Base-by-base conservation (phyloP, 2,329 filamentous ascomycete species). In the Stagonosporopsis chrysanthemi region DNA sequence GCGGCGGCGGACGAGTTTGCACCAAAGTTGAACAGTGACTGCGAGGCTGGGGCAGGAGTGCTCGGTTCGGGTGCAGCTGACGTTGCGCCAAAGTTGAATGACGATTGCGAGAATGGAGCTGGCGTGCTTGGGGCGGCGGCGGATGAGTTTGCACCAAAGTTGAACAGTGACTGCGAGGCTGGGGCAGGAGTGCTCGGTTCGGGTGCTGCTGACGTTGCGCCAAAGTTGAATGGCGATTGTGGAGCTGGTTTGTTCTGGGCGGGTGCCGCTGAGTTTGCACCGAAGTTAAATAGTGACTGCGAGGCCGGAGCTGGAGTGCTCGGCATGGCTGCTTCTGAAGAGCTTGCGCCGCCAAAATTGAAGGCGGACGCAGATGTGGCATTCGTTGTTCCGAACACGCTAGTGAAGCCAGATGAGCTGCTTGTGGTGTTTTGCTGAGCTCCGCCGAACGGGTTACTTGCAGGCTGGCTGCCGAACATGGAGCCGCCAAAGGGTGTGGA, bases 401-500 rank as follows among this genome's bases (percentile, higher is more conserved):
- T 45, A 1, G 54, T 49, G 4, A 58, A 54, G 46, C 46, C 22
- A 23, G 50, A 17, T 4, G 61, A 49, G 42, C 59, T 60, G 39
- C 53, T 62, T 8, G 62, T 61, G 39, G 55, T 65, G 64, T 44
- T 64, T 43, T 68, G 62, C 35, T 47, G 40, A 51, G 67, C 52
- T 17, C 61, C 59, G 14, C 63, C 67, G 40, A 70, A 69, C 2
- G 61, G 8, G 41, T 64, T 69, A 43, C 62, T 63, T 19, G 61
- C 53, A 8, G 67, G 35, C 53, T 67, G 64, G 24, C 56, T 40
- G 49, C 57, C 62, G 52, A 69, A 70, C 6, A 66, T 53, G 35
- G 58, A 64, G 45, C 62, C 61, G 9, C 69, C 69, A 36, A 67
- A 68, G 2, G 59, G 17, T 15, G 60, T 44, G 2, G 56, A 58